A percentile compares a stretch with the other conserved stretches of the same genome.
phyloP scores from a whole-genome alignment of 108 stramenopile species.

The Skeletonema menzelii region DNA sequence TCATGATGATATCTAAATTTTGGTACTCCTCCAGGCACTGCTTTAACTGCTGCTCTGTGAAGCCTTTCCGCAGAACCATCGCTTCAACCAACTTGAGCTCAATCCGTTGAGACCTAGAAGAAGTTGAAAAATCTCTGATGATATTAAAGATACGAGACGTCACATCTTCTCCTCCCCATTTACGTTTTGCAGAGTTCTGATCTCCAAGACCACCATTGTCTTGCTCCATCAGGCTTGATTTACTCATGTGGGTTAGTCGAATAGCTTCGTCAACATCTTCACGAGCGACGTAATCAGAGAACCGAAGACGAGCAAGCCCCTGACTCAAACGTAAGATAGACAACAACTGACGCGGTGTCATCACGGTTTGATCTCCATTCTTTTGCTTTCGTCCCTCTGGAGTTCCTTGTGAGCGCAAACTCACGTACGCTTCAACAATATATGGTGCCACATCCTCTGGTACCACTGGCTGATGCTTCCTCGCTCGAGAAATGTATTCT shows the following conservation, averaged over 20 bases:
- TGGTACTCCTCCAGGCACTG: conserved; percentile 88
- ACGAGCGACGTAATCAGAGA: conserved; percentile 89
- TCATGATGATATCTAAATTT: conserved; percentile 69
- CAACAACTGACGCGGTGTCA: conserved; percentile 97
- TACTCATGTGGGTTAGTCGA: conserved; percentile 91
- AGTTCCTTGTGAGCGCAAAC: conserved; percentile 83
- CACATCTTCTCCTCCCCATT: conserved; percentile 66
- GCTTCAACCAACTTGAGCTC: conserved; percentile 73
- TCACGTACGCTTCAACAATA: conserved; percentile 97
- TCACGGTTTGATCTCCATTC: conserved; percentile 88
- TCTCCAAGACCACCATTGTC: conserved; percentile 21
- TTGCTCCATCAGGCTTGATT: conserved; percentile 66
- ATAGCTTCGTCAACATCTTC: conserved; percentile 99
- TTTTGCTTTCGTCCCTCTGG: conserved; percentile 60
- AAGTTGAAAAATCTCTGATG: conserved; percentile 71
- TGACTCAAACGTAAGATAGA: conserved; percentile 96
- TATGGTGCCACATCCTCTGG: conserved; percentile 92
- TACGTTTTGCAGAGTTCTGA: conserved; percentile 28
- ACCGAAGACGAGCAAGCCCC: conserved; percentile 94
- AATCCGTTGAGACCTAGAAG: conserved; percentile 44
- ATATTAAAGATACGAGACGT: conserved; percentile 78
- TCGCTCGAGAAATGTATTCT: conserved; percentile 93
- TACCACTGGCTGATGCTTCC: conserved; percentile 89
- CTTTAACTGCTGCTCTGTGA: conserved; percentile 82
- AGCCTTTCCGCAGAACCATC: conserved; percentile 89